These are phyloP conservation scores for Lophium mytilinum DNA, from an alignment of 495 filamentous ascomycete species.

Conservation along the genomic window DNA sequence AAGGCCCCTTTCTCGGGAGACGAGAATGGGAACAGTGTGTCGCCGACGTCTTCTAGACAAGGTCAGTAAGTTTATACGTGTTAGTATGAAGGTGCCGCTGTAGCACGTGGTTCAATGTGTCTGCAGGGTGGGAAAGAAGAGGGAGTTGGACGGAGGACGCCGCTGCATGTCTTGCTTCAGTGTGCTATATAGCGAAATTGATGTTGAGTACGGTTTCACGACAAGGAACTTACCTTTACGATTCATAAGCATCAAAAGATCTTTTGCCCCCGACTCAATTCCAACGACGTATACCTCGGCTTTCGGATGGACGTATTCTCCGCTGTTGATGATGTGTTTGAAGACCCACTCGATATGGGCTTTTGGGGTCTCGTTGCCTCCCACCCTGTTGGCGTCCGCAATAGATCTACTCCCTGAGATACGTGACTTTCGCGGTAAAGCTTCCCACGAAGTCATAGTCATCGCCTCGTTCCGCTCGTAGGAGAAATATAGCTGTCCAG, in stretches of 20 bases:
- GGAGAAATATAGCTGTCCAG: constrained; percentile 32
- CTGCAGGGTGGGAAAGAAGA: too few species aligned
- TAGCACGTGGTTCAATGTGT: too few species aligned
- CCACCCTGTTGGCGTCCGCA: constrained; percentile 22
- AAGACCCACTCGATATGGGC: constrained; percentile 32
- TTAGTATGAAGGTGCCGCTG: too few species aligned
- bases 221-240: constrained; percentile 14
- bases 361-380: constrained; percentile 22
- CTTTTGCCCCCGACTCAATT: constrained; percentile 25
- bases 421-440: constrained; percentile 21
- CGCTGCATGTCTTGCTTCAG: too few species aligned
- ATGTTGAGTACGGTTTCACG: neutral
- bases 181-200: neutral
- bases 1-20: too few species aligned
- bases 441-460: constrained; percentile 24
- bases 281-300: constrained; percentile 34
- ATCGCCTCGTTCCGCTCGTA: constrained; percentile 21
- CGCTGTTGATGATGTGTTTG: constrained; percentile 25
- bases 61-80: too few species aligned
- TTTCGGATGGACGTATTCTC: constrained; percentile 21
- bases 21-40: too few species aligned
- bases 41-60: too few species aligned
- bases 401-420: constrained; percentile 14
- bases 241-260: constrained; percentile 18
- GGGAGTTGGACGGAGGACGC: too few species aligned